These are phyloP conservation scores for Podospora appendiculata DNA, from an alignment of 495 filamentous ascomycete species.

Conservation along the genomic window DNA sequence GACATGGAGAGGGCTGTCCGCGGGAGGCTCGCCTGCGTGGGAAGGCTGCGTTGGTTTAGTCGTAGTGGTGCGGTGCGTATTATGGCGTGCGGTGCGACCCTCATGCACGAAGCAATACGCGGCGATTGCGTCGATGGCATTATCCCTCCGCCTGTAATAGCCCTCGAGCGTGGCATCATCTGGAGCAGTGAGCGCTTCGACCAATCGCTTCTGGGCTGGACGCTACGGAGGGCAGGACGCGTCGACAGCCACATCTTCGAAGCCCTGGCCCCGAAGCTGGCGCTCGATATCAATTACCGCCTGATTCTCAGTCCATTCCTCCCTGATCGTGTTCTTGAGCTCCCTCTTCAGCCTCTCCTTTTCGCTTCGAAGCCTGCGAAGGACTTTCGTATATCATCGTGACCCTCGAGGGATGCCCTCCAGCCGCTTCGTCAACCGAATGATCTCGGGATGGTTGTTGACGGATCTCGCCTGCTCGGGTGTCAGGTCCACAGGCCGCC, in stretches of 20 bases:
- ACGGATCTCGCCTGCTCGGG: not conserved
- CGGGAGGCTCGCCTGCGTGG: not conserved
- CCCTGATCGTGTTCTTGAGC: slow-evolving; percentile 4
- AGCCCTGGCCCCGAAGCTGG: slow-evolving; percentile 2
- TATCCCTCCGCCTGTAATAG: slow-evolving; percentile 2
- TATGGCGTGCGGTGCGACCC: not conserved
- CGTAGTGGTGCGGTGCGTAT: not conserved
- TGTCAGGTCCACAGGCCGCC: not conserved
- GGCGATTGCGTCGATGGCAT: not conserved
- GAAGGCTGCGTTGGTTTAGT: not conserved
- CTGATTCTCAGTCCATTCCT: slow-evolving; percentile 4
- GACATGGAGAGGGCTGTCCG: not conserved
- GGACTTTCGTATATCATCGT: not conserved
- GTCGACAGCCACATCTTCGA: not conserved
- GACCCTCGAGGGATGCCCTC: not conserved
- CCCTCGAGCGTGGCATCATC: not conserved
- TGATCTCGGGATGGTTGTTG: not conserved
- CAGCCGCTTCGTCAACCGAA: no score
- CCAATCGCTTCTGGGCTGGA: slow-evolving; percentile 2
- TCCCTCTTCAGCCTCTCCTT: slow-evolving; percentile 1
- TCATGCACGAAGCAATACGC: slow-evolving; percentile 3
- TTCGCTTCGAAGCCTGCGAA: slow-evolving; percentile 1
- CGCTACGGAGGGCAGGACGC: not conserved
- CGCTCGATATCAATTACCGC: slow-evolving; percentile 2
- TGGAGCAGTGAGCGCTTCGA: slow-evolving; percentile 3